Evolutionary conservation across 2,329 filamentous ascomycete species (phyloP).

Genomic region (Calonectria montana): DNA sequence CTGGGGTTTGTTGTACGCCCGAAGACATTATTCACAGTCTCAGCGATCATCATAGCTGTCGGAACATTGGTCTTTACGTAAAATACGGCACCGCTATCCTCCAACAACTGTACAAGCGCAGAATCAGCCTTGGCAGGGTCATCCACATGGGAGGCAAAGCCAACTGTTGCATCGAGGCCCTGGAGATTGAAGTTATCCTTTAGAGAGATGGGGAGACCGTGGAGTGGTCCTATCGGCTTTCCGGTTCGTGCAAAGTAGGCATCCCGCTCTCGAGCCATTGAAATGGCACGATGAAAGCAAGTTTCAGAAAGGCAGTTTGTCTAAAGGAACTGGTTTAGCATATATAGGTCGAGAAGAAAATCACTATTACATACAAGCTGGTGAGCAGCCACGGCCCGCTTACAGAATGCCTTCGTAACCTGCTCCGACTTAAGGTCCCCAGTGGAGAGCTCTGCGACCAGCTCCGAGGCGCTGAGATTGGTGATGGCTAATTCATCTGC

Average conservation of each 20-base stretch:
- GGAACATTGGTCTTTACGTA: conserved; percentile 70
- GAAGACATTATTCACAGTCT: conserved; percentile 73
- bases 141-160: conserved; percentile 71
- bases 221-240: conserved; percentile 69
- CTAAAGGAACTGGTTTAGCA: conserved; percentile 29
- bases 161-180: conserved; percentile 70
- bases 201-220: conserved; percentile 73
- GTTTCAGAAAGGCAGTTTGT: conserved; percentile 65
- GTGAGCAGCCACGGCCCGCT: conserved; percentile 65
- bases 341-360: not conserved
- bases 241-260: conserved; percentile 59
- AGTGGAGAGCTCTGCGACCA: conserved; percentile 48
- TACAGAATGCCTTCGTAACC: conserved; percentile 64
- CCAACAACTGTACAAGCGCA: conserved; percentile 54
- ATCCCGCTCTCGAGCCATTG: conserved; percentile 61
- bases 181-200: conserved; percentile 78
- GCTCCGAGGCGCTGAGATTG: conserved; percentile 52
- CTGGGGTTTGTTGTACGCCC: conserved; percentile 72
- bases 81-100: conserved; percentile 62
- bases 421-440: conserved; percentile 52
- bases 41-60: conserved; percentile 76
- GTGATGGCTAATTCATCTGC: conserved; percentile 60
- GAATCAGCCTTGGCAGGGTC: conserved; percentile 62
- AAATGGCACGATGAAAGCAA: conserved; percentile 64
- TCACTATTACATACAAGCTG: conserved; percentile 48